Evolutionary conservation across 495 filamentous ascomycete species (phyloP).

Genomic region (Aspergillus steynii): DNA sequence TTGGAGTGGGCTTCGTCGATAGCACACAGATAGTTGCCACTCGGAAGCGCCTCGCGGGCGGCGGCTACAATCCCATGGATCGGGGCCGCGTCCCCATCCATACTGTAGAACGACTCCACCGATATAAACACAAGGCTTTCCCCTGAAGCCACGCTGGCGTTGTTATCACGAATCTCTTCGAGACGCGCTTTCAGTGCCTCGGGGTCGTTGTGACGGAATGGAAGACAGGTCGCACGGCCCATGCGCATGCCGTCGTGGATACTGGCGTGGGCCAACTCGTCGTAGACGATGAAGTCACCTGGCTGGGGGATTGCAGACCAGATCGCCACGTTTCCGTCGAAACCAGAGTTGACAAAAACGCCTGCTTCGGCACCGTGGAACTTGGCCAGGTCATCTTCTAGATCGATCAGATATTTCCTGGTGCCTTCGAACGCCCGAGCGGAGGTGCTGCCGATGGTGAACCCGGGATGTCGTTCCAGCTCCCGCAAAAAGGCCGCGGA

Average conservation of each 20-base stretch:
- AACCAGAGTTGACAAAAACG: conserved; percentile 67
- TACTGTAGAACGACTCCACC: conserved; percentile 68
- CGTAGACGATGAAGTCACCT: conserved; percentile 63
- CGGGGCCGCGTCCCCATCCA: conserved; percentile 68
- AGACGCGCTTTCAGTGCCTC: conserved; percentile 33
- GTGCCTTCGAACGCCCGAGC: conserved; percentile 18
- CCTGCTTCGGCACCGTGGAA: conserved; percentile 59
- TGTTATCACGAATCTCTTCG: conserved; percentile 12
- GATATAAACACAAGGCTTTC: conserved; percentile 49
- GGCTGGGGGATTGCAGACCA: conserved; percentile 59
- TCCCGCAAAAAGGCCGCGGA: conserved; percentile 15
- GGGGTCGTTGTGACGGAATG: conserved; percentile 52
- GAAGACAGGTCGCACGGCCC: conserved; percentile 42
- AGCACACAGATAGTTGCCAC: conserved; percentile 55
- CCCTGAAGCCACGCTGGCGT: conserved; percentile 12
- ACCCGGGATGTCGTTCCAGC: conserved; percentile 17
- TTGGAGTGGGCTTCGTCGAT: conserved; percentile 72
- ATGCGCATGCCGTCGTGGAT: conserved; percentile 66
- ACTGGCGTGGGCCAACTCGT: conserved; percentile 68
- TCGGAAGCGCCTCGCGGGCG: conserved; percentile 50
- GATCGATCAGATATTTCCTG: conserved; percentile 43
- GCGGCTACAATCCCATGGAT: conserved; percentile 50
- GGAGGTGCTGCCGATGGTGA: conserved; percentile 13
- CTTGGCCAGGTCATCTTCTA: conserved; percentile 57
- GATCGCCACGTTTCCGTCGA: conserved; percentile 65